Conservation (phyloP, 2,329 filamentous ascomycete genomes). For the Talaromyces sp. region DNA sequence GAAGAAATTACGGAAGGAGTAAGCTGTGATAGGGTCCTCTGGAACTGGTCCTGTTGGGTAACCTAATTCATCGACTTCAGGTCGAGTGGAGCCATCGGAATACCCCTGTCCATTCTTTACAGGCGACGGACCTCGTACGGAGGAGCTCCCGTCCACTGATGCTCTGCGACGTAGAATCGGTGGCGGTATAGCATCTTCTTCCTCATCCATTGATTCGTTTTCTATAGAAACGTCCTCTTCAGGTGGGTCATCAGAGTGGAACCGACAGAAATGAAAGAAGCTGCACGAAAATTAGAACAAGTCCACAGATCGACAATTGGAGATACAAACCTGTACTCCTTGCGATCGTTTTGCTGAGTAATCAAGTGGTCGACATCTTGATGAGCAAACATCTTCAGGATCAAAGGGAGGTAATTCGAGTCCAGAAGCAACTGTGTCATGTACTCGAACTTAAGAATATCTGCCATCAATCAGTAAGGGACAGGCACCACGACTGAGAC, state of each 20-base stretch:
- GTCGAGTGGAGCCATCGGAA: conserved; percentile 34
- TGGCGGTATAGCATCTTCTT: conserved; percentile 76
- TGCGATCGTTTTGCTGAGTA: conserved; percentile 76
- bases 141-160: conserved; percentile 28
- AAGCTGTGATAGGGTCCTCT: conserved; percentile 71
- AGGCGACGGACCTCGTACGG: conserved; percentile 26
- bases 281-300: conserved; percentile 41
- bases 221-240: conserved; percentile 33
- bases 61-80: conserved; percentile 79
- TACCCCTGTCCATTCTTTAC: conserved; percentile 26
- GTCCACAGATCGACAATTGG: neutral
- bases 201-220: conserved; percentile 42
- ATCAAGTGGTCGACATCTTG: conserved; percentile 90
- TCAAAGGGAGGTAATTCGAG: conserved; percentile 88
- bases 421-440: conserved; percentile 89
- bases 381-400: conserved; percentile 88
- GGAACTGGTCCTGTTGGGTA: conserved; percentile 70
- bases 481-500: neutral
- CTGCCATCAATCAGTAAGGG: conserved; percentile 45
- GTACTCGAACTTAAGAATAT: conserved; percentile 94
- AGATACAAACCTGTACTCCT: conserved; percentile 67
- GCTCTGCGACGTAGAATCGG: conserved; percentile 65
- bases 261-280: conserved; percentile 88
- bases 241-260: conserved; percentile 60
- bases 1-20: conserved; percentile 93